Evolutionary conservation across 768 basidiomycete genomes (phyloP).

Genomic region (Lentinula guzmanii): DNA sequence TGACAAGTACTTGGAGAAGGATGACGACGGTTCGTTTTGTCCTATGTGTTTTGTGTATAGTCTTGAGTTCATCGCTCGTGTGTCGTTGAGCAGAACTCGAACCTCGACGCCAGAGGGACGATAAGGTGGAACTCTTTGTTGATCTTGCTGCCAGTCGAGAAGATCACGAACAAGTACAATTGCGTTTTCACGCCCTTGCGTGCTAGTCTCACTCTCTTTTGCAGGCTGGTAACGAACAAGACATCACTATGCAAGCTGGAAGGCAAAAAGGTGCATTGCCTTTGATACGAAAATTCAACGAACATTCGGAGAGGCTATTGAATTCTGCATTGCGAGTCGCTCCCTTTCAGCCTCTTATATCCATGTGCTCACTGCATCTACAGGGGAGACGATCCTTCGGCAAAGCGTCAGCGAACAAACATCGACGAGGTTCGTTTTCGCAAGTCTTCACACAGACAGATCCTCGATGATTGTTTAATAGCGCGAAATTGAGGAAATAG

Average conservation of each 20-base stretch:
- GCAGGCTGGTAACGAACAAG: conserved; percentile 84
- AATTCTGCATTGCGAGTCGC: conserved; percentile 63
- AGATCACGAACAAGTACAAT: conserved; percentile 79
- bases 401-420: conserved; percentile 55
- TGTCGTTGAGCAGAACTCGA: conserved; percentile 52
- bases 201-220: neutral
- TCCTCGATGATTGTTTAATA: neutral
- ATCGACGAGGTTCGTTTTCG: conserved; percentile 32
- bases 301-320: conserved; percentile 88
- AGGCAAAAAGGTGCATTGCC: conserved; percentile 83
- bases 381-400: conserved; percentile 51
- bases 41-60: neutral
- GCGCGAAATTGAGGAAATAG: conserved; percentile 47
- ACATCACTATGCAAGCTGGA: conserved; percentile 95
- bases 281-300: conserved; percentile 94
- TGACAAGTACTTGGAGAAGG: conserved; percentile 92
- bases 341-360: neutral
- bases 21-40: conserved; percentile 74
- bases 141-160: conserved; percentile 84
- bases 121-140: conserved; percentile 70
- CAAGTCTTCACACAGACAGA: neutral
- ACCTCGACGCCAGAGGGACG: conserved; percentile 63
- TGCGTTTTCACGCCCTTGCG: neutral
- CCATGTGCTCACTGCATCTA: conserved; percentile 5
- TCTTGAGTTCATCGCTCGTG: neutral